Conservation (phyloP, 1,284 basidiomycete species). For the Sporisorium graminicola region DNA sequence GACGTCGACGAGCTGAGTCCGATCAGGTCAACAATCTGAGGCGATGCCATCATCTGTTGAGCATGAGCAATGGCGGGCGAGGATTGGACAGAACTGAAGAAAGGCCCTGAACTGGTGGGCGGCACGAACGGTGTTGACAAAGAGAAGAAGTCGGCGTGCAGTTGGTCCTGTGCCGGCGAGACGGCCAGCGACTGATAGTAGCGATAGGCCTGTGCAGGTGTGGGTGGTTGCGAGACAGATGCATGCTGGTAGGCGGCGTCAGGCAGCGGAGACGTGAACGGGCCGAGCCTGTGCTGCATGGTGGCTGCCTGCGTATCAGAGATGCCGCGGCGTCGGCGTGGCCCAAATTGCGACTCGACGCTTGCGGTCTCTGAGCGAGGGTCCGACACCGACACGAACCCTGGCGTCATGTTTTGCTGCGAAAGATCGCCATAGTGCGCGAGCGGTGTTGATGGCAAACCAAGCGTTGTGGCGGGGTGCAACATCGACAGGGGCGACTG, state of each 20-base stretch:
- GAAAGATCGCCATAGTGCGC: slow-evolving; percentile 28
- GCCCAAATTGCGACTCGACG: slow-evolving; percentile 35
- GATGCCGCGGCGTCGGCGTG: slow-evolving; percentile 44
- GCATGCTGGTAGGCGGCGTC: slow-evolving; percentile 25
- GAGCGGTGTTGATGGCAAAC: slow-evolving; percentile 23
- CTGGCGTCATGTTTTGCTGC: slow-evolving; percentile 17
- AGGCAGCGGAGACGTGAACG: slow-evolving; percentile 19
- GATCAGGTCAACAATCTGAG: slow-evolving; percentile 33
- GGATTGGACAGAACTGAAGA: slow-evolving; percentile 9
- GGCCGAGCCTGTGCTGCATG: slow-evolving; percentile 21
- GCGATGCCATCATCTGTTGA: slow-evolving; percentile 21
- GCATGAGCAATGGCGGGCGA: background rate
- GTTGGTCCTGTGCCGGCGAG: slow-evolving; percentile 9
- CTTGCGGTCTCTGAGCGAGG: slow-evolving; percentile 8
- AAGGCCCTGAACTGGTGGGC: slow-evolving; percentile 10
- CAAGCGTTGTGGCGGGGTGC: slow-evolving; percentile 26
- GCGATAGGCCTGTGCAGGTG: slow-evolving; percentile 31
- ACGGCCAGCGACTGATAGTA: slow-evolving; percentile 29
- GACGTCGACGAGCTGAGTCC: slow-evolving; percentile 26
- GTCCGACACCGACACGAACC: slow-evolving; percentile 33
- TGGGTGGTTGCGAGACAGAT: slow-evolving; percentile 46
- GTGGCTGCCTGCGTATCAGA: slow-evolving; percentile 30
- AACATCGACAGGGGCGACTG: slow-evolving; percentile 46
- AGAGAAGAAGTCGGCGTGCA: slow-evolving; percentile 14
- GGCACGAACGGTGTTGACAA: slow-evolving; percentile 29